Evolutionary conservation across 2,329 filamentous ascomycete species (phyloP), one percentile per base, ranked within the genome.

Genomic region (Anisogramma anomala): DNA sequence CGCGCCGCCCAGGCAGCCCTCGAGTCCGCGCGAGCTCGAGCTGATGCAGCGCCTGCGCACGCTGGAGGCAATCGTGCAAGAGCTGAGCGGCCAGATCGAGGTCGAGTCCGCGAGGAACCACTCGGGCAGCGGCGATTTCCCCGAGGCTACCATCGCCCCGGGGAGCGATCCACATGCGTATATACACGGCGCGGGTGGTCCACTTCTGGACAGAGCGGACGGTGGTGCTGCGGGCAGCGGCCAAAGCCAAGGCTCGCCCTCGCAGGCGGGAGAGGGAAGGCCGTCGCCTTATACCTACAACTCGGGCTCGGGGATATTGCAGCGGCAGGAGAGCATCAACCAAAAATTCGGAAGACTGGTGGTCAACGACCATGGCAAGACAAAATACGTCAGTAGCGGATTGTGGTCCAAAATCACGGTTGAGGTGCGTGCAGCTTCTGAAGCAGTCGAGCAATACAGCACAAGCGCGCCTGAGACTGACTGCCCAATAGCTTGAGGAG

Each of bases 381-480:
- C 75, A 41, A 67, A 80, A 55, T 88, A 87, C 55, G 75, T 88
- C 50, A 84, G 80, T 61, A 84, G 77, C 56, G 79, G 74, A 6
- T 84, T 87, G 53, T 86, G 81, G 81, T 75, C 80, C 15, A 83
- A 74, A 47, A 67, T 88, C 38, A 83, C 79, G 45, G 82, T 85
- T 39, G 82, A 87, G 68, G 78, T 80, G 59, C 50, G 35, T 36
- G 25, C 20, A 18, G 10, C 14, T n/a, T 8, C 13, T n/a, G 7
- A 8, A 30, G 13, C 3, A 10, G 27, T 6, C 5, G 4, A 14
- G 3, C n/a, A 3, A n/a, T 14, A 27, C 6, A 7, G n/a, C 11
- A 5, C 26, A 28, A 34, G 45, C n/a, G 25, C 45, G n/a, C 14
- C 14, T 20, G 28, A 8, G 14, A 23, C 41, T 40, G 42, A 45